Conservation (phyloP, 1,284 basidiomycete genomes). For the Rhizoctonia solani region DNA sequence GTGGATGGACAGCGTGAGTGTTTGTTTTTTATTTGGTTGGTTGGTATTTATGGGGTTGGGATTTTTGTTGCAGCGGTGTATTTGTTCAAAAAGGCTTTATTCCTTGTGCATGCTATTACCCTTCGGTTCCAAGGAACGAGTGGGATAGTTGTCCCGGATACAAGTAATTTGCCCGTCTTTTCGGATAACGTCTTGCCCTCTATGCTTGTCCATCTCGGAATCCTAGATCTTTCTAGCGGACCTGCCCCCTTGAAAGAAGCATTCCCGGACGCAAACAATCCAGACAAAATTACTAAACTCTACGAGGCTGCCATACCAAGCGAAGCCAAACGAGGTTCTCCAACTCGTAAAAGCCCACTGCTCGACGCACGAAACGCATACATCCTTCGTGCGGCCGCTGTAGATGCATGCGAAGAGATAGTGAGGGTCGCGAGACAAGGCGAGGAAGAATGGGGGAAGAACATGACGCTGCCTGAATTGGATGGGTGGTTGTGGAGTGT, state of each 20-base stretch:
- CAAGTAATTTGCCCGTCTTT: constrained; percentile 69
- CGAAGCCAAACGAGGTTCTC: constrained; percentile 16
- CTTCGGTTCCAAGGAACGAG: constrained; percentile 61
- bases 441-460: constrained; percentile 55
- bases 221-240: constrained; percentile 59
- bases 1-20: constrained; percentile 67
- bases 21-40: constrained; percentile 37
- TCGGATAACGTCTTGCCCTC: constrained; percentile 88
- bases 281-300: constrained; percentile 25
- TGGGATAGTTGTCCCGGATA: constrained; percentile 62
- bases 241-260: neutral
- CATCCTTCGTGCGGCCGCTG: constrained; percentile 75
- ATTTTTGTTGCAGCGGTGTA: constrained; percentile 71
- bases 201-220: constrained; percentile 73
- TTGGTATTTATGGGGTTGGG: constrained; percentile 28
- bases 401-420: constrained; percentile 74
- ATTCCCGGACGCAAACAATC: constrained; percentile 13
- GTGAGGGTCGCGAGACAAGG: constrained; percentile 56
- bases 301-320: constrained; percentile 14
- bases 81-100: constrained; percentile 87
- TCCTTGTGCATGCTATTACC: constrained; percentile 72
- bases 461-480: constrained; percentile 62
- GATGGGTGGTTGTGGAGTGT: constrained; percentile 78
- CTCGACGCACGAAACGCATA: constrained; percentile 67
- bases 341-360: constrained; percentile 58